Evolutionary conservation across 345 rosid species (phyloP).

Genomic region (Populus davidiana): DNA sequence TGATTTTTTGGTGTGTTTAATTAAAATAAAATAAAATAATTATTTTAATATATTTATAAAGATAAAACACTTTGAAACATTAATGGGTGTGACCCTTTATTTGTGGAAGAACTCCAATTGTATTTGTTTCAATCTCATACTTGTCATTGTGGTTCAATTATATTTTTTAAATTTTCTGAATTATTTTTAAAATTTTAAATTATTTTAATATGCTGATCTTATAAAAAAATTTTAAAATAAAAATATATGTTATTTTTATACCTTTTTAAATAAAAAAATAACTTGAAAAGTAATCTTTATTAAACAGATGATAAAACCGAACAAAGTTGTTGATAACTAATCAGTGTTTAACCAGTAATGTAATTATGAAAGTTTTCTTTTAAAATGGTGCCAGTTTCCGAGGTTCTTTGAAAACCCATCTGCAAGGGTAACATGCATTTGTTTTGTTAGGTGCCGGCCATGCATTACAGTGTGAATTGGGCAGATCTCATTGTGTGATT

Average conservation of each 20-base stretch:
- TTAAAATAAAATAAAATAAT: too few species aligned
- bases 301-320: too few species aligned
- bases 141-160: too few species aligned
- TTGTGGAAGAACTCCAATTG: background rate
- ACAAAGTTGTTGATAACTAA: constrained; percentile 5
- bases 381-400: background rate
- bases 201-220: accelerated
- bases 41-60: too few species aligned
- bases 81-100: background rate
- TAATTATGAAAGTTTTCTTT: background rate
- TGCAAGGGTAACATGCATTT: background rate
- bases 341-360: constrained; percentile 18
- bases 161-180: too few species aligned
- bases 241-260: too few species aligned
- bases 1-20: too few species aligned
- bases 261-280: too few species aligned
- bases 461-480: background rate
- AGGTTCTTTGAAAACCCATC: background rate
- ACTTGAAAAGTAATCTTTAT: too few species aligned
- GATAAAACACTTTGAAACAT: background rate
- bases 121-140: too few species aligned
- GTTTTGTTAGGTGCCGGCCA: background rate
- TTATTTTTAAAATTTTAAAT: too few species aligned
- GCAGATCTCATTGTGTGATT: background rate
- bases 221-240: too few species aligned